These are phyloP conservation scores for Penicillium paxilli DNA, from an alignment of 495 filamentous ascomycete genomes.

Conservation along the genomic window DNA sequence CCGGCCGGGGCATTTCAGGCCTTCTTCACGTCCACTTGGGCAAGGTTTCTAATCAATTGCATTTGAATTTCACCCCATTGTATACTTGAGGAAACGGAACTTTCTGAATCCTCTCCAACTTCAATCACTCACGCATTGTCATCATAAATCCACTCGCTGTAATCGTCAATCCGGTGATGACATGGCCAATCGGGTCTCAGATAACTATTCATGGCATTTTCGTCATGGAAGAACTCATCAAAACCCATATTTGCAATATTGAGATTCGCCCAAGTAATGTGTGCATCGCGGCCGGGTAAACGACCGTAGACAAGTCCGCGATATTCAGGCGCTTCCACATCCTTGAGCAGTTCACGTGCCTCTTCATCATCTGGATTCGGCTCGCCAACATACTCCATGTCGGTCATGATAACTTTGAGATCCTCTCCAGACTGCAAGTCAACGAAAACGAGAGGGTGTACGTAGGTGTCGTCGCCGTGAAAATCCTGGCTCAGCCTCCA, in stretches of 20 bases:
- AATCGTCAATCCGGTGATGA: constrained; percentile 2
- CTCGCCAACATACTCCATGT: background rate
- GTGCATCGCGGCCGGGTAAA: constrained; percentile 5
- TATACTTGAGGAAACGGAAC: too few species aligned
- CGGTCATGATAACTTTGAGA: constrained; percentile 4
- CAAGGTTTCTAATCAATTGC: too few species aligned
- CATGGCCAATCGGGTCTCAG: constrained; percentile 7
- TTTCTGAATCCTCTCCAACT: too few species aligned
- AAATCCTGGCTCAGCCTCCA: constrained; percentile 12
- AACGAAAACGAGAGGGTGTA: constrained; percentile 7
- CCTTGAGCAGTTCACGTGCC: constrained; percentile 2
- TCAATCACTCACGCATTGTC: too few species aligned
- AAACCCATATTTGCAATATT: constrained; percentile 1
- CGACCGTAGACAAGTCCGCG: constrained; percentile 9
- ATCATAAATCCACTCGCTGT: background rate
- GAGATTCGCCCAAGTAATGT: background rate
- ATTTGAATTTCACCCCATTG: too few species aligned
- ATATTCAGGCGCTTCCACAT: background rate
- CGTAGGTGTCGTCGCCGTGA: background rate
- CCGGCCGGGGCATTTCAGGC: too few species aligned
- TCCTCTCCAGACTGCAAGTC: constrained; percentile 11
- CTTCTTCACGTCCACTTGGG: too few species aligned
- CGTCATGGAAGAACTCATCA: constrained; percentile 4
- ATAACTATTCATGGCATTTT: constrained; percentile 8
- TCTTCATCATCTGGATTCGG: background rate